Percentiles rank a stretch among this genome's conserved stretches.
These are phyloP conservation scores for Talaromyces sp. DNA, from an alignment of 2,329 filamentous ascomycete species.

Conservation along the genomic window DNA sequence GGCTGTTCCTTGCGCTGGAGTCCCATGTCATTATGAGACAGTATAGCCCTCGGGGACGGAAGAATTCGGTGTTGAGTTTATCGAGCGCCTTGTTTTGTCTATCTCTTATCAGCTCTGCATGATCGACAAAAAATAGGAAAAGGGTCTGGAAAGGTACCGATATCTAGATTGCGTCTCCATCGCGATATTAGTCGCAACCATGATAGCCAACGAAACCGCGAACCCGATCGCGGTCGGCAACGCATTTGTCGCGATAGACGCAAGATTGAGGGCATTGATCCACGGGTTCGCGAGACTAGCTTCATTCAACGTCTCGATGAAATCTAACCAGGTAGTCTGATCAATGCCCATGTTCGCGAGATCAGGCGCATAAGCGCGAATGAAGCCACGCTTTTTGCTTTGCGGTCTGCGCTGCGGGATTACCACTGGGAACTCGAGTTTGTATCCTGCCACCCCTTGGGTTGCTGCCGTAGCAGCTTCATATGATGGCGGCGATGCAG, in stretches of 20 bases:
- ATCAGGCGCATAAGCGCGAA: slow-evolving; percentile 39
- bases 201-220: slow-evolving; percentile 10
- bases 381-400: slow-evolving; percentile 36
- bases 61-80: slow-evolving; percentile 55
- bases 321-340: slow-evolving; percentile 36
- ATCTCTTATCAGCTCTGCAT: neutral
- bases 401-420: slow-evolving; percentile 39
- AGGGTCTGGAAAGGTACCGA: neutral
- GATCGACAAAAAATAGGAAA: no score
- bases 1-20: neutral
- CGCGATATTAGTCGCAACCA: slow-evolving; percentile 10
- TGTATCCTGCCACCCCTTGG: neutral
- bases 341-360: slow-evolving; percentile 34
- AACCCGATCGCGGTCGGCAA: neutral
- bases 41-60: slow-evolving; percentile 55
- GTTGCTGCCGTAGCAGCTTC: neutral
- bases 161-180: slow-evolving; percentile 23
- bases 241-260: neutral
- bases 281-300: slow-evolving; percentile 14
- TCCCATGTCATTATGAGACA: slow-evolving; percentile 53
- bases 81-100: slow-evolving; percentile 55
- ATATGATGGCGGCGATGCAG: neutral
- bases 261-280: slow-evolving; percentile 17
- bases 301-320: slow-evolving; percentile 31
- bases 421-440: slow-evolving; percentile 30